Evolutionary conservation across 768 basidiomycete genomes (phyloP), one percentile per base, ranked within the genome.

Genomic region (Agaricus sinodeliciosus): DNA sequence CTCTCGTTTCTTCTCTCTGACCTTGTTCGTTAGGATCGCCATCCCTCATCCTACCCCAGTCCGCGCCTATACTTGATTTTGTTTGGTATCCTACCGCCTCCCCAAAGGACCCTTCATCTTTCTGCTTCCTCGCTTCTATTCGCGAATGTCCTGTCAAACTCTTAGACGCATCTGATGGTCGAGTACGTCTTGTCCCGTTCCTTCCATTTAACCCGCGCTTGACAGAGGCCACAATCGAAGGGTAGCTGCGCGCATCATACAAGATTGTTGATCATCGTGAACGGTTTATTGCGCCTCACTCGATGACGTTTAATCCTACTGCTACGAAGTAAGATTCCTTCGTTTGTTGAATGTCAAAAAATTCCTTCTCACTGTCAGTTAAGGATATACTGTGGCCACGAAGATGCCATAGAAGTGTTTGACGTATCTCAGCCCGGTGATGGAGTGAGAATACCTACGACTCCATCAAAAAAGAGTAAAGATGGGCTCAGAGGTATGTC

Each of bases 181-280:
- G 84, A 65, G 94, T 93, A 61, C 44, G 78, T 62, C 9, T 22
- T 22, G 22, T 3, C 22, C 22, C 3, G 2, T 22, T 43, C 48
- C 12, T 16, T 34, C 13, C 39, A n/a, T 34, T 9, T 39, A 15
- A 7, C 25, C 36, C 16, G 45, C 55, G 36, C 35, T 47, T 48
- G 49, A 34, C 7, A 19, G 15, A 22, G n/a, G 19, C 37, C 25
- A 13, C 27, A 19, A 18, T 36, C 31, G 11, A 42, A 51, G 35
- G 36, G 39, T 62, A 96, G 94, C 78, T 91, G 16, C 81, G 94
- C 15, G 95, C 94, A 0, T 94, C 91, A 0, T 97, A 98, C 65
- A 75, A 76, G 37, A 95, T 97, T 36, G 79, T 97, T 9, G 94
- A 97, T 65, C 94, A 98, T 60, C 75, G 87, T n/a, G 95, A 97